These are phyloP conservation scores for Emmonsiellopsis sp. DNA, from an alignment of 2,329 filamentous ascomycete species.

Conservation along the genomic window DNA sequence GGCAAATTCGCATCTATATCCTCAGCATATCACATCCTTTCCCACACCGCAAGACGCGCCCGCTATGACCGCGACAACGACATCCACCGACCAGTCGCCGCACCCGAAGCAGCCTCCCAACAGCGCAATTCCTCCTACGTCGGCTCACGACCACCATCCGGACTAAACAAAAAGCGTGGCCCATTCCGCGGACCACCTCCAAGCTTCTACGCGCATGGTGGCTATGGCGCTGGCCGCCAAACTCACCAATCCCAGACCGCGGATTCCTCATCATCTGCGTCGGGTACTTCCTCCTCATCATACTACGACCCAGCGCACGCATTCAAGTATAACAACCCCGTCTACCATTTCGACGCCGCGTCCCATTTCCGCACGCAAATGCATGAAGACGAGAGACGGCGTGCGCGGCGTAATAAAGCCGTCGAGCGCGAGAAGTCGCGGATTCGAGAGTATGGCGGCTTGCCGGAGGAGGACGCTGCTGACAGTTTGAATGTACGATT, in stretches of 20 bases:
- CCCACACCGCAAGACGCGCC: slow-evolving; percentile 61
- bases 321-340: slow-evolving; percentile 38
- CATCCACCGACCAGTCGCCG: slow-evolving; percentile 21
- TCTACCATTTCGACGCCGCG: slow-evolving; percentile 69
- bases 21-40: slow-evolving; percentile 72
- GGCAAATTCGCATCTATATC: slow-evolving; percentile 72
- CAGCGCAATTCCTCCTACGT: slow-evolving; percentile 43
- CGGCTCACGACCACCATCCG: slow-evolving; percentile 62
- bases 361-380: slow-evolving; percentile 67
- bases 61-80: slow-evolving; percentile 61
- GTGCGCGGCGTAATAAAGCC: slow-evolving; percentile 32
- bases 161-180: slow-evolving; percentile 65
- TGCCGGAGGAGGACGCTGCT: slow-evolving; percentile 38
- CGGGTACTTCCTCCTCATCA: slow-evolving; percentile 1
- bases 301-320: slow-evolving; percentile 23
- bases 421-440: slow-evolving; percentile 20
- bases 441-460: slow-evolving; percentile 26
- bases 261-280: slow-evolving; percentile 8
- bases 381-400: slow-evolving; percentile 46
- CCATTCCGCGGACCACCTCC: slow-evolving; percentile 80
- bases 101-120: slow-evolving; percentile 20
- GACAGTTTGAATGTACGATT: slow-evolving; percentile 25
- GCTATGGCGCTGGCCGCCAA: slow-evolving; percentile 49
- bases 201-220: slow-evolving; percentile 74
- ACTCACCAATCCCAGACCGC: slow-evolving; percentile 5